Base-by-base conservation (phyloP, 805 yeast genomes). In the Candida krabiensis region DNA sequence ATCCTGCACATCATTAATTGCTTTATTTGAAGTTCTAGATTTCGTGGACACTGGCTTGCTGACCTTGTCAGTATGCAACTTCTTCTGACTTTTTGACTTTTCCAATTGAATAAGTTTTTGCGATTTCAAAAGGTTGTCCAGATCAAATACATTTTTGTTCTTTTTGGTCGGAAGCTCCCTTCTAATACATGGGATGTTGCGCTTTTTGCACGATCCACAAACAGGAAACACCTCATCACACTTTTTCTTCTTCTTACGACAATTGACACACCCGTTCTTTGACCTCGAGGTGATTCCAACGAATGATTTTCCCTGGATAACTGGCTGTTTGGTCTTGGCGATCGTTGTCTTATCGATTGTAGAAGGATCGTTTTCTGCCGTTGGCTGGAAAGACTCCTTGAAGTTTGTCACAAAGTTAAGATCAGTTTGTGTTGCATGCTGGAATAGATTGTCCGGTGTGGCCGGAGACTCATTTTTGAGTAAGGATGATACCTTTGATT, bases 171-270 rank as follows among this genome's bases (percentile, higher is more conserved):
- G 30, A 5, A 42, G 30, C 4, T 40, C 28, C 37, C 49, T 45
- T 54, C 61, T 53, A 9, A 50, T 41, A 46, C 74, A 69, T 23
- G 43, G 51, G 3, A 55, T 28, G 9, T 51, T 48, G 33, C 58
- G 55, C 38, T 56, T 60, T 24, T 41, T 28, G 37, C 79, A 73
- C n/a, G 63, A 50, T 1, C 72, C 67, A 49, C 79, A 73, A 3
- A 62, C 55, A 1, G 79, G 79, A 38, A 62, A 65, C 7, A 46
- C 50, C 47, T 73, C 73, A 52, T 73, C 77, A 53, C 79, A 73
- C 39, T 72, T 73, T 52, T 72, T 73, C 60, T 71, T 73, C 46
- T 69, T 59, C 42, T 55, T 58, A 34, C 71, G 59, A 46, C 79
- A 73, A 35, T 55, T 56, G 5, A 54, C 30, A 39, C 75, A 71